These are phyloP conservation scores for Calamus simplicifolius DNA, from an alignment of 176 grass and related monocot species.

Conservation along the genomic window DNA sequence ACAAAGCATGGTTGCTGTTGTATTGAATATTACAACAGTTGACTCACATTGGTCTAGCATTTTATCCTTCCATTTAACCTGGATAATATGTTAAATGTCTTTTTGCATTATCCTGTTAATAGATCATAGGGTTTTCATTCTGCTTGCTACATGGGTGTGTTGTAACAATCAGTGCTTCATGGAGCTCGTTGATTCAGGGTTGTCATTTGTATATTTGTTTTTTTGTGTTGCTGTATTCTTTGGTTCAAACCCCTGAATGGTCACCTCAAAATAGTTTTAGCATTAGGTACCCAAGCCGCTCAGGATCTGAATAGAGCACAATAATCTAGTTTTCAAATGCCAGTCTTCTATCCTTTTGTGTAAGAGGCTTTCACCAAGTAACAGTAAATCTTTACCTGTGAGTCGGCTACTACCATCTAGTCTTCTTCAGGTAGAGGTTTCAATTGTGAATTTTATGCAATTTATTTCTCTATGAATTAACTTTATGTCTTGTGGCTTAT, in stretches of 20 bases:
- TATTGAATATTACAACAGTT: constrained; percentile 27
- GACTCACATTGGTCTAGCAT: constrained; percentile 14
- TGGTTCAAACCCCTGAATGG: constrained; percentile 13
- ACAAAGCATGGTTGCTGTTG: constrained; percentile 29
- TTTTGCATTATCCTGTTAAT: constrained; percentile 30
- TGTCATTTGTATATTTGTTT: constrained; percentile 19
- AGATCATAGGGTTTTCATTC: constrained; percentile 21
- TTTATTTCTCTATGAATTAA: not conserved
- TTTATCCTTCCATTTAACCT: constrained; percentile 1
- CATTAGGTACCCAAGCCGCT: constrained; percentile 29
- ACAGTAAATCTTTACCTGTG: not conserved
- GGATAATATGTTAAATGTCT: constrained; percentile 25
- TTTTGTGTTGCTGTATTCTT: constrained; percentile 2
- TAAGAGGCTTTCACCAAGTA: not conserved
- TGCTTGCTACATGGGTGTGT: constrained; percentile 2
- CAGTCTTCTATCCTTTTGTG: constrained; percentile 1
- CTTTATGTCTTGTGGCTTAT: not conserved
- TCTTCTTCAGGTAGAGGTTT: no score
- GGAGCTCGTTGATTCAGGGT: constrained; percentile 8
- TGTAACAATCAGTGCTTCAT: constrained; percentile 5
- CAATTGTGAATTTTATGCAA: no score
- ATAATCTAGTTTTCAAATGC: constrained; percentile 25
- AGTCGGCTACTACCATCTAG: not conserved
- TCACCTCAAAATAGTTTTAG: constrained; percentile 44
- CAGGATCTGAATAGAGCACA: constrained; percentile 10